Percentiles rank a stretch among this genome's conserved stretches.
These are phyloP conservation scores for Ceratocystiopsis sp. DNA, from an alignment of 2,329 filamentous ascomycete species.

Conservation along the genomic window DNA sequence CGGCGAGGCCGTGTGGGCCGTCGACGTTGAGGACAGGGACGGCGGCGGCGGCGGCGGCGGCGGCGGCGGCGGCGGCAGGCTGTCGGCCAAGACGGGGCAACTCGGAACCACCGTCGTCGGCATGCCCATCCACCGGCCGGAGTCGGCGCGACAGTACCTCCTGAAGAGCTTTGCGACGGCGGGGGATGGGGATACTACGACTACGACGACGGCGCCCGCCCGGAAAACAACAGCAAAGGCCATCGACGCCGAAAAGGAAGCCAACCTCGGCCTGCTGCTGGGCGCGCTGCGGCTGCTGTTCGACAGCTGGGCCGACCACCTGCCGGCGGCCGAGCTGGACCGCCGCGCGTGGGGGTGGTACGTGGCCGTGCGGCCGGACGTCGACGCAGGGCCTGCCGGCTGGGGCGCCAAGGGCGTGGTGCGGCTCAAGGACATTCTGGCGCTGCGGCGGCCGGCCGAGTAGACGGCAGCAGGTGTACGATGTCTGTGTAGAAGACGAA, in stretches of 20 bases:
- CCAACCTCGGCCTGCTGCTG: conserved; percentile 52
- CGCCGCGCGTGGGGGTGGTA: conserved; percentile 72
- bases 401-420: conserved; percentile 72
- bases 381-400: conserved; percentile 55
- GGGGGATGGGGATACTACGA: conserved; percentile 5
- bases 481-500: too few species aligned
- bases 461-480: too few species aligned
- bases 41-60: conserved; percentile 13
- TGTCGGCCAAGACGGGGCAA: too few species aligned
- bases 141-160: conserved; percentile 45
- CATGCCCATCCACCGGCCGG: conserved; percentile 59
- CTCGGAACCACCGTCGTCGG: conserved; percentile 22
- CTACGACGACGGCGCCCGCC: conserved; percentile 3
- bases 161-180: conserved; percentile 40
- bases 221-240: conserved; percentile 39
- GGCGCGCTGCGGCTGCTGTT: conserved; percentile 56
- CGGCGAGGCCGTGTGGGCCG: conserved; percentile 42
- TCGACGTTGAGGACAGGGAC: conserved; percentile 36
- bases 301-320: conserved; percentile 52
- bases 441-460: conserved; percentile 27
- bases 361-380: conserved; percentile 54
- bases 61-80: conserved; percentile 10
- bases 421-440: conserved; percentile 47
- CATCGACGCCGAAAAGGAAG: conserved; percentile 43
- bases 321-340: conserved; percentile 52